A percentile compares a stretch with the other conserved stretches of the same genome.
Evolutionary conservation across 192 early-diverging fungal species (phyloP).

Genomic region (Coemansia sp.): DNA sequence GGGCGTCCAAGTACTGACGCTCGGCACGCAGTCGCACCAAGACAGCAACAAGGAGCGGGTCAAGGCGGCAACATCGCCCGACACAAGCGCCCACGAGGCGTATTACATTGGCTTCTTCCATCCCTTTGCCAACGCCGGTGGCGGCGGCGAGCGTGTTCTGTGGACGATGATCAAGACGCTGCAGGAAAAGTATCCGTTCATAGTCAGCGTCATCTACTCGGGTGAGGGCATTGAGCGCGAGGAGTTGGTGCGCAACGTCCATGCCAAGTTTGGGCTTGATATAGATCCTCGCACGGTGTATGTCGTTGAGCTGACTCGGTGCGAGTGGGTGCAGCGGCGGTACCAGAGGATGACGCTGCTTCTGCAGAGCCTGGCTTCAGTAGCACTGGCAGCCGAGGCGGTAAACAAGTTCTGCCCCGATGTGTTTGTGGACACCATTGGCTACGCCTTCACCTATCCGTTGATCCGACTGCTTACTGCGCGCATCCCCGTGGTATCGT

Average conservation of each 20-base stretch:
- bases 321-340: constrained; percentile 65
- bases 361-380: constrained; percentile 80
- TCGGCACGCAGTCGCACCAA: constrained; percentile 33
- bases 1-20: constrained; percentile 19
- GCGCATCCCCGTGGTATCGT: constrained; percentile 64
- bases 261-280: constrained; percentile 65
- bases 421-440: constrained; percentile 89
- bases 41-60: not conserved
- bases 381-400: constrained; percentile 73
- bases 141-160: constrained; percentile 95
- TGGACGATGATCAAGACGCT: constrained; percentile 86
- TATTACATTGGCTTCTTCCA: constrained; percentile 84
- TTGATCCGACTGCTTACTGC: constrained; percentile 57
- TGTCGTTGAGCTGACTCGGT: constrained; percentile 62
- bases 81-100: constrained; percentile 32
- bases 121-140: constrained; percentile 88
- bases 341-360: constrained; percentile 82
- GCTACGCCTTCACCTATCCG: constrained; percentile 93
- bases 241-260: constrained; percentile 52
- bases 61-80: constrained; percentile 11
- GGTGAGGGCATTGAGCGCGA: constrained; percentile 60
- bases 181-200: constrained; percentile 64
- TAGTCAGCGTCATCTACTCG: constrained; percentile 76
- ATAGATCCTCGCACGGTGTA: constrained; percentile 55
- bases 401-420: constrained; percentile 65